phyloP scores from a whole-genome alignment of 176 grass and related monocot genomes.

The Musa beccarii region DNA sequence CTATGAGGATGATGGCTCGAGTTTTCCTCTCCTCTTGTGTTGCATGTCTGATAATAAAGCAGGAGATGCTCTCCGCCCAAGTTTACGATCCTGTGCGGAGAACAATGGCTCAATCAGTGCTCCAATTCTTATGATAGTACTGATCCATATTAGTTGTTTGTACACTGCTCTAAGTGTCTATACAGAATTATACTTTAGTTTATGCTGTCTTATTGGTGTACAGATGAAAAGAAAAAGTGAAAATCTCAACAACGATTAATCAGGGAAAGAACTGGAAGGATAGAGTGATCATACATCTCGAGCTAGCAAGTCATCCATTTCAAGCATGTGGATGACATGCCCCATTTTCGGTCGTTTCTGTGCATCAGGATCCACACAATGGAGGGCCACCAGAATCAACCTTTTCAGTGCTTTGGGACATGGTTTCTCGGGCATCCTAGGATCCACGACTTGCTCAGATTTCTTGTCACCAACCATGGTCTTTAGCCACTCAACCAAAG shows the following conservation, averaged over 20 bases:
- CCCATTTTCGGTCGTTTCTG: slow-evolving; percentile 70
- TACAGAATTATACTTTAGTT: no score
- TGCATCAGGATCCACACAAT: slow-evolving; percentile 71
- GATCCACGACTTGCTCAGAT: slow-evolving; percentile 73
- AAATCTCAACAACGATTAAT: neutral
- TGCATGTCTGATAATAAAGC: slow-evolving; percentile 23
- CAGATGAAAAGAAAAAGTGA: neutral
- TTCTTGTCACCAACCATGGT: slow-evolving; percentile 64
- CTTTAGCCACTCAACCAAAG: slow-evolving; percentile 90
- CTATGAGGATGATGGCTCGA: slow-evolving; percentile 36
- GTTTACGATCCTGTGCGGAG: slow-evolving; percentile 44
- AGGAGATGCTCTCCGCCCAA: slow-evolving; percentile 38
- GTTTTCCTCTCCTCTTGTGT: slow-evolving; percentile 39
- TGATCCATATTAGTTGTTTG: neutral
- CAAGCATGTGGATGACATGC: slow-evolving; percentile 75
- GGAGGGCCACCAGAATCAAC: slow-evolving; percentile 65
- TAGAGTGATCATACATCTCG: slow-evolving; percentile 38
- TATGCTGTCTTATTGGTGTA: neutral
- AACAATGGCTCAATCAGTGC: slow-evolving; percentile 6
- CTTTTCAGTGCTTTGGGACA: slow-evolving; percentile 61
- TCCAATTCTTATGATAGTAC: neutral
- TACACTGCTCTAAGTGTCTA: neutral
- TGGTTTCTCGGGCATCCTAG: slow-evolving; percentile 51
- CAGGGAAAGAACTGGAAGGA: neutral
- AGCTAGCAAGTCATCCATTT: slow-evolving; percentile 59